phyloP scores from a whole-genome alignment of 345 rosid genomes.

The Hypericum androsaemum region DNA sequence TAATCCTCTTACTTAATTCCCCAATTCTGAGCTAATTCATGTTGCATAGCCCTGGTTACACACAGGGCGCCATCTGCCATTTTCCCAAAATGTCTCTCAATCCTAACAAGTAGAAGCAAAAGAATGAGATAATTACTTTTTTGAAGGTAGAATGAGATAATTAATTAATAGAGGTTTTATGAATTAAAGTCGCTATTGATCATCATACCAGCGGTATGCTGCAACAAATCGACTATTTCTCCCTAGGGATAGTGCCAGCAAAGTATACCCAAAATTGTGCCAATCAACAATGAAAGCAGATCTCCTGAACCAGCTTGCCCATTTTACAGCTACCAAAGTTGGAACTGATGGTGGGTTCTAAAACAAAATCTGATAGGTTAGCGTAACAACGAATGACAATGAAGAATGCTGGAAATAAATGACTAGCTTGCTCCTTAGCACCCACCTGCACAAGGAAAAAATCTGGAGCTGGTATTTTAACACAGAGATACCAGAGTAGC shows the following conservation, averaged over 20 bases:
- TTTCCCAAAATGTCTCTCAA: constrained; percentile 73
- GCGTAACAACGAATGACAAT: background rate
- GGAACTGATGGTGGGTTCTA: constrained; percentile 99
- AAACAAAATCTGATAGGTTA: constrained; percentile 3
- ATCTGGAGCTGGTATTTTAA: constrained; percentile 68
- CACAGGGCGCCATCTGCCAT: constrained; percentile 85
- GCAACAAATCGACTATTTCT: constrained; percentile 68
- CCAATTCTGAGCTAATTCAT: constrained; percentile 91
- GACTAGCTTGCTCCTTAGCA: background rate
- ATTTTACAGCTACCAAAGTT: constrained; percentile 70
- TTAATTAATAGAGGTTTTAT: too few relatives aligned
- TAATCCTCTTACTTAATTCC: constrained; percentile 66
- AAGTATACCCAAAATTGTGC: constrained; percentile 96
- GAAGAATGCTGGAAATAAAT: background rate
- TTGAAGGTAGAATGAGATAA: background rate
- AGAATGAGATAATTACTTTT: constrained; percentile 4
- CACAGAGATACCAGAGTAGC: constrained; percentile 81
- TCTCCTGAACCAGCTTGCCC: constrained; percentile 75
- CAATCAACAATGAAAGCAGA: constrained; percentile 77
- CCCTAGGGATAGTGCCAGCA: constrained; percentile 81
- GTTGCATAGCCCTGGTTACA: constrained; percentile 94
- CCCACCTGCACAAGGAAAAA: constrained; percentile 81
- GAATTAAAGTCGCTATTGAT: constrained; percentile 9
- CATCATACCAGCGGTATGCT: constrained; percentile 62
- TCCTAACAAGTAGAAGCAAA: constrained; percentile 31